Conservation (phyloP, 805 yeast genomes). For the Metschnikowia corniflorae region DNA sequence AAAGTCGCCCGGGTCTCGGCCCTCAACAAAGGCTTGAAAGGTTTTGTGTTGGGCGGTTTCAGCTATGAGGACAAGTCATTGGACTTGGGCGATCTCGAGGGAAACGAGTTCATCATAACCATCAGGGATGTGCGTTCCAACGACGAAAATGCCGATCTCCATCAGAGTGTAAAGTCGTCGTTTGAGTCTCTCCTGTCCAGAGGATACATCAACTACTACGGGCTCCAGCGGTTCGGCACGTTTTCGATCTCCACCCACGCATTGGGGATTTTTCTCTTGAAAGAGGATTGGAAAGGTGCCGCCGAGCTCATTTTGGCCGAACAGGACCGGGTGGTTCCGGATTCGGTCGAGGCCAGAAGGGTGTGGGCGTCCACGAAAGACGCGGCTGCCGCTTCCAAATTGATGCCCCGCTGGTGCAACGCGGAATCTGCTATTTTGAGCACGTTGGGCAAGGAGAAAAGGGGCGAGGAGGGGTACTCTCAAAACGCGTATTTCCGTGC, state of each 20-base stretch:
- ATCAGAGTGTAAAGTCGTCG: conserved; percentile 47
- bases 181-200: conserved; percentile 53
- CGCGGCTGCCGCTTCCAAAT: conserved; percentile 58
- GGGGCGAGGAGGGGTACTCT: conserved; percentile 42
- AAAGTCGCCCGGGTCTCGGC: conserved; percentile 72
- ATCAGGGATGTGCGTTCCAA: conserved; percentile 63
- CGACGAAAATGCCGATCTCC: conserved; percentile 29
- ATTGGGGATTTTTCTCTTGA: conserved; percentile 69
- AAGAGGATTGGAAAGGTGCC: conserved; percentile 75
- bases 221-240: conserved; percentile 98
- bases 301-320: conserved; percentile 77
- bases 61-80: conserved; percentile 59
- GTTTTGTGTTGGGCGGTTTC: conserved; percentile 79
- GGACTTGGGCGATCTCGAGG: conserved; percentile 77
- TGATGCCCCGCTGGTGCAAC: conserved; percentile 83
- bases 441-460: conserved; percentile 51
- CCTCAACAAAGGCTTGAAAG: conserved; percentile 70
- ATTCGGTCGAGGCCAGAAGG: conserved; percentile 75
- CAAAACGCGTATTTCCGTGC: conserved; percentile 68
- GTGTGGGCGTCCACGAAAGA: conserved; percentile 75
- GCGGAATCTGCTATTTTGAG: conserved; percentile 78
- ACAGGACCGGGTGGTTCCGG: conserved; percentile 80
- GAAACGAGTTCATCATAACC: conserved; percentile 86
- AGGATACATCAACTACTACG: conserved; percentile 92
- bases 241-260: conserved; percentile 89